Evolutionary conservation across 257 asterid genomes (phyloP).

Genomic region (Cynanchum wilfordii): DNA sequence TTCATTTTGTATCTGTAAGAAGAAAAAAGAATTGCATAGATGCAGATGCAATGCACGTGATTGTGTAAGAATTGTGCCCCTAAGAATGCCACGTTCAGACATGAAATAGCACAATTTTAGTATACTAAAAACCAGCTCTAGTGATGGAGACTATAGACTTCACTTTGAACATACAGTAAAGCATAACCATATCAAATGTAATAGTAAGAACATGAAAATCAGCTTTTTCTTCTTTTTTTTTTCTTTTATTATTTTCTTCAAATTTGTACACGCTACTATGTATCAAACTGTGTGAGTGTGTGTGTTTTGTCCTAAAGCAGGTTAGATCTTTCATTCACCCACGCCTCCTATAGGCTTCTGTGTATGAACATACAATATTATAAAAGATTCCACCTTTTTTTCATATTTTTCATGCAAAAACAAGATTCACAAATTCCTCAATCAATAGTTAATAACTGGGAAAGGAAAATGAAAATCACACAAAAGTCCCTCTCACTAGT

Average conservation of each 20-base stretch:
- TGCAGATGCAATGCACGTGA: slow-evolving; percentile 4
- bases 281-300: not conserved
- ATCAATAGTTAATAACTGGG: not conserved
- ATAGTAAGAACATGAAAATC: not conserved
- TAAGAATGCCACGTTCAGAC: slow-evolving; percentile 16
- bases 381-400: not conserved
- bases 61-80: slow-evolving; percentile 4
- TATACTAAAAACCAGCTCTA: slow-evolving; percentile 11
- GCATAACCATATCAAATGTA: slow-evolving; percentile 6
- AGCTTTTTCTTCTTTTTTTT: not conserved
- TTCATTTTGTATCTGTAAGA: not conserved
- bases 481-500: not conserved
- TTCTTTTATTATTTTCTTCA: not conserved
- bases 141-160: slow-evolving; percentile 11
- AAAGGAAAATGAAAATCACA: not conserved
- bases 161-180: slow-evolving; percentile 3
- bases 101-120: slow-evolving; percentile 8
- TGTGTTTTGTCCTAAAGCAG: not conserved
- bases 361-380: not conserved
- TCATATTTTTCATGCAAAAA: not conserved
- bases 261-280: not conserved
- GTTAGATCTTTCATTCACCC: not conserved
- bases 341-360: not conserved
- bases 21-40: not conserved
- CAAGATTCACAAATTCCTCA: not conserved